A percentile compares a stretch with the other conserved stretches of the same genome.
These are phyloP conservation scores for Eimeria zaria DNA, from an alignment of 169 alveolate genomes.

Conservation along the genomic window DNA sequence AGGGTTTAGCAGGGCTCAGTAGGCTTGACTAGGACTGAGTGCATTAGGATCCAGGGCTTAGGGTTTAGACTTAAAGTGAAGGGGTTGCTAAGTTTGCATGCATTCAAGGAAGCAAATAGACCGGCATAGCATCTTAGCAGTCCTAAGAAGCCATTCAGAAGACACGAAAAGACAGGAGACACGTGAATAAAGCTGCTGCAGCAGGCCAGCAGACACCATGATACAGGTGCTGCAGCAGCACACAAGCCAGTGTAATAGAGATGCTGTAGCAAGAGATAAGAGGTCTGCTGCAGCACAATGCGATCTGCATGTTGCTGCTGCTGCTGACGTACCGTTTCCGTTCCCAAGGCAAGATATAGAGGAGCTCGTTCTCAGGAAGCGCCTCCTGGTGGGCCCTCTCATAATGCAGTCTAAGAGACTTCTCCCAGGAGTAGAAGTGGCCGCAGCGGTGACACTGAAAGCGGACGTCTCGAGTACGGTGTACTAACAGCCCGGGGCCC, in stretches of 20 bases:
- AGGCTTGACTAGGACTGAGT: too few relatives aligned
- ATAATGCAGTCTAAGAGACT: slow-evolving; percentile 61
- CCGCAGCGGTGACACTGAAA: slow-evolving; percentile 84
- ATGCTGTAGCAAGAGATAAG: too few relatives aligned
- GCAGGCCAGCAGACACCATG: background rate
- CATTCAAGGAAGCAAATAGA: background rate
- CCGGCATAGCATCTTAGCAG: background rate
- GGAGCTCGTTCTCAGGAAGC: slow-evolving; percentile 64
- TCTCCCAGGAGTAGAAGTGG: slow-evolving; percentile 43
- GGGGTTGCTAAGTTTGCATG: background rate
- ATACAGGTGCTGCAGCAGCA: too few relatives aligned
- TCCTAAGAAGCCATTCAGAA: background rate
- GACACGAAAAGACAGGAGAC: background rate
- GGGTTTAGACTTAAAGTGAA: too few relatives aligned
- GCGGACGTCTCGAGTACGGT: slow-evolving; percentile 78
- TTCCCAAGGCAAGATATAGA: slow-evolving; percentile 79
- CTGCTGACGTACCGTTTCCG: slow-evolving; percentile 37
- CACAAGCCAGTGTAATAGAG: too few relatives aligned
- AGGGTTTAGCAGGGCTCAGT: too few relatives aligned
- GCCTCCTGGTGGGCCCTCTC: slow-evolving; percentile 36
- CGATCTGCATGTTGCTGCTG: too few relatives aligned
- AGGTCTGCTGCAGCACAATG: too few relatives aligned
- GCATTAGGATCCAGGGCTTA: too few relatives aligned
- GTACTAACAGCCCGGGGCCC: slow-evolving; percentile 59
- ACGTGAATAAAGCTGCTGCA: background rate